Evolutionary conservation across 2,329 filamentous ascomycete genomes (phyloP).

Genomic region (Leptographium radiaticola): DNA sequence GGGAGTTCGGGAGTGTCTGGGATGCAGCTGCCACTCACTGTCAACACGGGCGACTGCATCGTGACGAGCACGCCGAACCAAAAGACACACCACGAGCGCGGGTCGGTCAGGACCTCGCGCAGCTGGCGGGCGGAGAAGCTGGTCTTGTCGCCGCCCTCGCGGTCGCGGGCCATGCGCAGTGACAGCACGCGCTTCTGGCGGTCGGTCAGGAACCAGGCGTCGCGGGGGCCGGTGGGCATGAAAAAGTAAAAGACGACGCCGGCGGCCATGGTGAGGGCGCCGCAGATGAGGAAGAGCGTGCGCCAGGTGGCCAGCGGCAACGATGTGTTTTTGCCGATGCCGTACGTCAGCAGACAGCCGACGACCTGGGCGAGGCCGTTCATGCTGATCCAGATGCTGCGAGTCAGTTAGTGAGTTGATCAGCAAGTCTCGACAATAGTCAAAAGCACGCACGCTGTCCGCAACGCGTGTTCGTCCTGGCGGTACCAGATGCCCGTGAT

Average conservation of each 20-base stretch:
- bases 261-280: constrained; percentile 27
- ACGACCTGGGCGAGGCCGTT: constrained; percentile 32
- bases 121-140: constrained; percentile 30
- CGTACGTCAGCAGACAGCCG: constrained; percentile 35
- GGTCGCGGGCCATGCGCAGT: constrained; percentile 18
- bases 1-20: too few relatives aligned
- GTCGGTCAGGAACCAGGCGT: constrained; percentile 34
- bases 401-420: background rate
- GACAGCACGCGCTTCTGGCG: constrained; percentile 28
- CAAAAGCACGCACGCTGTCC: constrained; percentile 14
- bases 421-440: too few relatives aligned
- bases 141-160: constrained; percentile 23
- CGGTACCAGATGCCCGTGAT: constrained; percentile 29
- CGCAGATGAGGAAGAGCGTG: constrained; percentile 34
- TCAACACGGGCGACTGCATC: constrained; percentile 24
- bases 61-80: constrained; percentile 32
- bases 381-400: constrained; percentile 28
- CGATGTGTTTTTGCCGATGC: constrained; percentile 28
- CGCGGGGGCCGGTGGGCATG: constrained; percentile 31
- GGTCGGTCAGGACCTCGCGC: constrained; percentile 27
- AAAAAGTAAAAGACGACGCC: constrained; percentile 31
- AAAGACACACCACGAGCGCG: constrained; percentile 31
- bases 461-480: constrained; percentile 22
- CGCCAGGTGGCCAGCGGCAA: constrained; percentile 30
- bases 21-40: too few relatives aligned